phyloP scores from a whole-genome alignment of 495 filamentous ascomycete genomes.

The Daldinia vernicosa region DNA sequence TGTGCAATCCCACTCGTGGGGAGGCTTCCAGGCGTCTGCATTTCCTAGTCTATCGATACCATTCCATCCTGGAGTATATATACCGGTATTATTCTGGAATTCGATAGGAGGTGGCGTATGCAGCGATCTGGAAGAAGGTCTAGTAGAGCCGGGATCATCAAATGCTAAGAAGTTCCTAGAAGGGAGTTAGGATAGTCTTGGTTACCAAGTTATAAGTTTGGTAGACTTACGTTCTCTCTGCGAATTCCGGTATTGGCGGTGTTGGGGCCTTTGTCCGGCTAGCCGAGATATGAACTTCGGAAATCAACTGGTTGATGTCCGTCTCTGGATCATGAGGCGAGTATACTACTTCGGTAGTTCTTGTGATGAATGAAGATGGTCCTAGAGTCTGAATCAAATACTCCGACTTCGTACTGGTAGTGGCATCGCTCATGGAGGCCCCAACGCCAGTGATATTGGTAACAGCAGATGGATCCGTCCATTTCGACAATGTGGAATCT shows the following conservation, averaged over 20 bases:
- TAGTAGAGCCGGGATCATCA: slow-evolving; percentile 39
- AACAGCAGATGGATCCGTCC: slow-evolving; percentile 49
- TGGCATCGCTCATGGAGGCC: slow-evolving; percentile 25
- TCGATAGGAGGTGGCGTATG: slow-evolving; percentile 41
- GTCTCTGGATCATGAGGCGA: slow-evolving; percentile 45
- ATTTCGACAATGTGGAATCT: slow-evolving; percentile 56
- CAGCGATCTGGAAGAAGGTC: slow-evolving; percentile 32
- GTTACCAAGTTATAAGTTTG: neutral
- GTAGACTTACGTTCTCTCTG: slow-evolving; percentile 38
- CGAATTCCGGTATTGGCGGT: slow-evolving; percentile 27
- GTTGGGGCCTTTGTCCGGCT: slow-evolving; percentile 36
- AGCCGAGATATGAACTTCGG: slow-evolving; percentile 51
- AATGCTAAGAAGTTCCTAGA: slow-evolving; percentile 31
- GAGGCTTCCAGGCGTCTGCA: slow-evolving; percentile 55
- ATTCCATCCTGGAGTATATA: slow-evolving; percentile 36
- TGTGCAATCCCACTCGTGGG: slow-evolving; percentile 50
- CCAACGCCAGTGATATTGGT: slow-evolving; percentile 45
- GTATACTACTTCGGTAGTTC: slow-evolving; percentile 47
- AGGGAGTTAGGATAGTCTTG: slow-evolving; percentile 12
- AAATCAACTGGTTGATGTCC: slow-evolving; percentile 44
- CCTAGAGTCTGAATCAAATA: slow-evolving; percentile 48
- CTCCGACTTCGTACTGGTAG: slow-evolving; percentile 20
- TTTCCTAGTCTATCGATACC: slow-evolving; percentile 37
- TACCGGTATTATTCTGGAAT: slow-evolving; percentile 18
- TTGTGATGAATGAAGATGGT: slow-evolving; percentile 51